Base-by-base conservation (phyloP, 2,329 filamentous ascomycete genomes). In the Dryadomyces quercivorus region DNA sequence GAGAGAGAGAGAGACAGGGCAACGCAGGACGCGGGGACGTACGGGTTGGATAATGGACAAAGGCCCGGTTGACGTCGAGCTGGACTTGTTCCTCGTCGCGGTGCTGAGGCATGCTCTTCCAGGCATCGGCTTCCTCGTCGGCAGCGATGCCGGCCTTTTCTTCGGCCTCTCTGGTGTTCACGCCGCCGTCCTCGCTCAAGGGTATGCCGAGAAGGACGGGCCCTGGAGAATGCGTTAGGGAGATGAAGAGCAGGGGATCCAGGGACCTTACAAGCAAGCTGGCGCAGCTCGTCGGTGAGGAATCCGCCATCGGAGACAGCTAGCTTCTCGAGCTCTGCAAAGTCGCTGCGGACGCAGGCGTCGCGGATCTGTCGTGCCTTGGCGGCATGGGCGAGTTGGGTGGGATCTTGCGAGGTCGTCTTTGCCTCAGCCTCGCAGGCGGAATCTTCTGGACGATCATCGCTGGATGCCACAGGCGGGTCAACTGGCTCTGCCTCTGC, bases 31-130 rank as follows among this genome's bases (percentile, higher is more conserved):
- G n/a, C 3, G 18, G n/a, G 10, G 10, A 64, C 77, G 63, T 75
- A 93, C 90, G 80, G 59, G 80, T 78, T 13, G 93, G 93, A 67
- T 98, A 98, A 72, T 96, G 94, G 57, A 97, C 86, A 69, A 98
- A 98, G n/a, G 93, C 91, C 55, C 93, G 81, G 69, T 96, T 82
- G 55, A 98, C 93, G 66, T 98, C 93, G 50, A 97, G 77, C 64
- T 84, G 79, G 43, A 98, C 90, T 70, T 98, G 93, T 51, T 86
- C 83, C 68, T 98, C 93, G 63, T 98, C 93, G 38, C 72, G 73
- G 69, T 98, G 93, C n/a, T 70, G 75, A 34, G 85, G 80, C 44
- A 95, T 72, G n/a, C 74, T 64, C 58, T 72, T 71, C 85, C 85
- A 88, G 49, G 68, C 59, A 36, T 58, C 58, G 55, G 59, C 52